Evolutionary conservation across 75 land plant genomes (phyloP), one percentile per base, ranked within the genome.

Genomic region (Larix kaempferi): DNA sequence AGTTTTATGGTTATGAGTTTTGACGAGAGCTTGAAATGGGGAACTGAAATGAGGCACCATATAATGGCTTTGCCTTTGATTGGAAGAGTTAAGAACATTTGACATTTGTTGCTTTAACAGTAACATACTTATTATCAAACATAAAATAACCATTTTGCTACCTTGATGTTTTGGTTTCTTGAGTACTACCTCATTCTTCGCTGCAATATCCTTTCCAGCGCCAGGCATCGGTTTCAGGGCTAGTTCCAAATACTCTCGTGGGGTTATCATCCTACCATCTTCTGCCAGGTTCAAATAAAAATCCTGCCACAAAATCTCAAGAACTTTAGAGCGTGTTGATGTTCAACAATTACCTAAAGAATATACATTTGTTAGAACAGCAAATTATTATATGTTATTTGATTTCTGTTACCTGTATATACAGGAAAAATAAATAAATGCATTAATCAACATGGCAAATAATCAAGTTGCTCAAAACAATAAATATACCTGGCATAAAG

Each of bases 201-300:
- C 86, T 66, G 91, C 85, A 81, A 92, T 76, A 69, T 92, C 98
- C 78, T 76, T 92, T 26, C 92, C 94, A 75, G 87, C 76, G 63
- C 95, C 95, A 64, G 89, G 83, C 77, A 92, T 84, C 21, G 99
- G 95, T 73, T 94, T 87, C 82, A 97, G 74, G 49, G 98, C 98
- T 74, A 92, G 78, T 80, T 97, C 99, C 2, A 97, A 75, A 79
- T 97, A 97, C 54, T 97, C 99, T 59, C 99, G 91, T 44, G 98
- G 99, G 25, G 96, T 94, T 25, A 97, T 95, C 79, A 71, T 88
- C 57, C 88, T 79, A 75, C 90, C 87, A 37, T 91, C 95, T 80
- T 97, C 99, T 19, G 78, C 91, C 63, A 97, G 86, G 76, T 94
- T 95, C 85, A 97, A 81, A 82, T 97, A 97, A 57, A 97, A 97